phyloP scores from a whole-genome alignment of 345 rosid species.

The Rhodomyrtus tomentosa region DNA sequence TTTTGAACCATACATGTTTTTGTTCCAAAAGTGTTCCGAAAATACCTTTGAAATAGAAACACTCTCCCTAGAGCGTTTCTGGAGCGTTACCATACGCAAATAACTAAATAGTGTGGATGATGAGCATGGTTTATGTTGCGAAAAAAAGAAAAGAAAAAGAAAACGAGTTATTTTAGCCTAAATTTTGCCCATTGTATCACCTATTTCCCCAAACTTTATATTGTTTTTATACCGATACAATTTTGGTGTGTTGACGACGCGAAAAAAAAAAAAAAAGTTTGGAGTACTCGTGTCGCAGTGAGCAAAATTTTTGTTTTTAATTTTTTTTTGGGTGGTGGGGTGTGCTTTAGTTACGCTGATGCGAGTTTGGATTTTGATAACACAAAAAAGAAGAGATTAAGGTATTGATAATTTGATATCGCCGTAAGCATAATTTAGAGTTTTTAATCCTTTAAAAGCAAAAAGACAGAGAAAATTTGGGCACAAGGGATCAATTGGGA shows the following conservation, averaged over 20 bases:
- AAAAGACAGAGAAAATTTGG: neutral
- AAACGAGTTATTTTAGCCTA: neutral
- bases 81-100: no score
- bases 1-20: no score
- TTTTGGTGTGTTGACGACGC: accelerated
- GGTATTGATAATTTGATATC: neutral
- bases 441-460: neutral
- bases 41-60: no score
- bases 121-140: neutral
- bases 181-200: neutral
- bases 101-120: neutral
- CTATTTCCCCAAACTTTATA: neutral
- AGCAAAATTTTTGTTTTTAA: neutral
- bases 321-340: neutral
- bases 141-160: neutral
- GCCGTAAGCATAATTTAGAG: neutral
- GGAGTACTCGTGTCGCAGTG: neutral
- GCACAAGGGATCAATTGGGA: neutral
- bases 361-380: neutral
- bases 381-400: neutral
- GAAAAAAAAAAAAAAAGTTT: neutral
- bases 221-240: no score
- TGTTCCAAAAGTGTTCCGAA: no score
- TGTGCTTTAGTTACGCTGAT: neutral
- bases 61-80: no score